Conservation (phyloP, 139 green algal genomes). For the Chlamydomonas sp. region DNA sequence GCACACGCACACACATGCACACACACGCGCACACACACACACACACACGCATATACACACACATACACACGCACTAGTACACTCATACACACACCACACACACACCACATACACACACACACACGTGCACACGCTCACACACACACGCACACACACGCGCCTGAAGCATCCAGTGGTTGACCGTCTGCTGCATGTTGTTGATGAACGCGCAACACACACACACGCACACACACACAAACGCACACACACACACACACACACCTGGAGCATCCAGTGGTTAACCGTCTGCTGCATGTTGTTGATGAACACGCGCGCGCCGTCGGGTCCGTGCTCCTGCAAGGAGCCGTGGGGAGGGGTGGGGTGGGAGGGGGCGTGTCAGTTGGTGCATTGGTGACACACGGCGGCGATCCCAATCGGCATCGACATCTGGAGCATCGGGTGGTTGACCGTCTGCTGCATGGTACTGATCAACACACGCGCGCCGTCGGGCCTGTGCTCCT, state of each 20-base stretch:
- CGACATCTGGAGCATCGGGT: constrained; percentile 92
- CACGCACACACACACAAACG: background rate
- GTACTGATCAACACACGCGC: constrained; percentile 66
- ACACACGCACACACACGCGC: background rate
- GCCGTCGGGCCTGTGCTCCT: constrained; percentile 84
- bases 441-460: constrained; percentile 84
- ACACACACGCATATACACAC: too few species aligned
- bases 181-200: constrained; percentile 74
- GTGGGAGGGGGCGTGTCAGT: too few species aligned
- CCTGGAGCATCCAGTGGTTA: constrained; percentile 94
- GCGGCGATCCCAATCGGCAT: constrained; percentile 97
- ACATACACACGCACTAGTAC: too few species aligned
- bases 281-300: constrained; percentile 78
- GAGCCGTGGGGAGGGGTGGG: too few species aligned
- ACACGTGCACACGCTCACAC: too few species aligned
- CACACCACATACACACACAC: background rate
- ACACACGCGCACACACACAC: too few species aligned
- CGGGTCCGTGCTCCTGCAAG: constrained; percentile 87
- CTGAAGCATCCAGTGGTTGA: constrained; percentile 96
- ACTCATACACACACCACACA: too few species aligned
- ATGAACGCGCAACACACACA: constrained; percentile 33
- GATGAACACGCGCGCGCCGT: constrained; percentile 65
- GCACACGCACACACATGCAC: too few species aligned
- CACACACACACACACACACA: background rate
- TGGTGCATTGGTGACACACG: too few species aligned